Evolutionary conservation across 2,329 filamentous ascomycete species (phyloP).

Genomic region (Sporothrix sp.): DNA sequence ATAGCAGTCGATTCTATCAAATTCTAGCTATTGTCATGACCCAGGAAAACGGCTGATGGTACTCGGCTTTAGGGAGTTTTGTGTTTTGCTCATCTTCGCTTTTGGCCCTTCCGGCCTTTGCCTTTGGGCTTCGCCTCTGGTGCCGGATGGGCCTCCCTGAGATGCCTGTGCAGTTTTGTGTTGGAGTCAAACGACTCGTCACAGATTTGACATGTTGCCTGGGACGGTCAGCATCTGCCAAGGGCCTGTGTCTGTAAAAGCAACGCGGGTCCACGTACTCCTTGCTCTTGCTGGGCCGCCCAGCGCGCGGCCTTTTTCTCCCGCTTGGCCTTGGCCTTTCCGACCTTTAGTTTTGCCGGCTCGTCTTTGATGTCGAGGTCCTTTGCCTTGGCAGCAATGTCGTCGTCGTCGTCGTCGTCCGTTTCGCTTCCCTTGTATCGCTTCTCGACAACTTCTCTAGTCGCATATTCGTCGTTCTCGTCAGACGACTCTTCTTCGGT

Average conservation of each 20-base stretch:
- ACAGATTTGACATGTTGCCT: conserved; percentile 14
- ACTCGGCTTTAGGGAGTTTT: too few species aligned
- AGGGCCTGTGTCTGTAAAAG: not conserved
- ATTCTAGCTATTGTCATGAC: too few species aligned
- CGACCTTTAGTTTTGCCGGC: conserved; percentile 40
- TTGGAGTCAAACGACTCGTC: conserved; percentile 16
- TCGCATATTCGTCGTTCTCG: conserved; percentile 36
- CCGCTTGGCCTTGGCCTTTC: conserved; percentile 19
- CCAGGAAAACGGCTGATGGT: too few species aligned
- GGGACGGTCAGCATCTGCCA: not conserved
- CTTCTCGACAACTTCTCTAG: conserved; percentile 33
- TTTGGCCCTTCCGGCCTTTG: conserved; percentile 1
- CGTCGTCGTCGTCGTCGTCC: not conserved
- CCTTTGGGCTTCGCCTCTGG: not conserved
- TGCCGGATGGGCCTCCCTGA: conserved; percentile 11
- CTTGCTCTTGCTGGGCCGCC: conserved; percentile 10
- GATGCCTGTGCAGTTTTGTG: conserved; percentile 17
- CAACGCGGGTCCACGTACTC: not conserved
- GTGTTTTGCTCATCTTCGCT: not conserved
- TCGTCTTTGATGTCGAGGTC: conserved; percentile 57
- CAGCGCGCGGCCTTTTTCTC: conserved; percentile 16
- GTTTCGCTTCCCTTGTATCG: conserved; percentile 24
- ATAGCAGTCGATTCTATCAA: too few species aligned
- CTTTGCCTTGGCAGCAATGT: conserved; percentile 64
- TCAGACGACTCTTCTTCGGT: conserved; percentile 18